Base-by-base conservation (phyloP, 805 yeast genomes). In the Naumovozyma dairenensis region DNA sequence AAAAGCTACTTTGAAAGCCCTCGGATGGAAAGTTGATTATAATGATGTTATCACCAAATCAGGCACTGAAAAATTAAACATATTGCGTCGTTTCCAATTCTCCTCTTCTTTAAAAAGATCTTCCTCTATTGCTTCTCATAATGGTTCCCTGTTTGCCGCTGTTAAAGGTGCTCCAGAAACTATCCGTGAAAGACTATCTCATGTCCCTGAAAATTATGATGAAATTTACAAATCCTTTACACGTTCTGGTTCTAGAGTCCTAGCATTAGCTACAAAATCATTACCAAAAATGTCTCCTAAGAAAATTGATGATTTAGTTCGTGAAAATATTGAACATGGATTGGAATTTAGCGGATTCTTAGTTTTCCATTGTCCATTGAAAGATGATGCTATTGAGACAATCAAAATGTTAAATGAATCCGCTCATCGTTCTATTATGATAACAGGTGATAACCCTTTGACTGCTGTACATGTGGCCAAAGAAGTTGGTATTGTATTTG, bases 161-260 rank as follows among this genome's bases (percentile, higher is more conserved):
- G 94, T 78, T 28, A 92, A 92, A 63, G 98, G 98, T 69, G 98
- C 98, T 1, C 98, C 98, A 4, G 98, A 92, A 63, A 92, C 96
- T 14, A 76, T 92, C 48, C 77, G 78, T 55, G 69, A 66, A 37
- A 84, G 92, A 83, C 62, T 92, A 41, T 48, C 58, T 28, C 66
- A 65, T 29, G 74, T 81, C 37, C 96, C 97, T 15, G 72, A 63
- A 20, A 68, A 75, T 46, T 92, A 89, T 54, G 96, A 89, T 56
- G 82, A 75, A 16, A 74, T 79, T 22, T 92, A 74, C 63, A 87
- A 87, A 60, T 76, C 85, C 9, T 92, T 82, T 55, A 92, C 97
- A 14, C 81, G 96, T 63, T 69, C 93, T 30, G 98, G 98, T 48
- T 83, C 94, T 32, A 85, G 98, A 65, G 98, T 92, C 29, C 69